phyloP scores from a whole-genome alignment of 2,329 filamentous ascomycete genomes.

The Didymella arachidicola region DNA sequence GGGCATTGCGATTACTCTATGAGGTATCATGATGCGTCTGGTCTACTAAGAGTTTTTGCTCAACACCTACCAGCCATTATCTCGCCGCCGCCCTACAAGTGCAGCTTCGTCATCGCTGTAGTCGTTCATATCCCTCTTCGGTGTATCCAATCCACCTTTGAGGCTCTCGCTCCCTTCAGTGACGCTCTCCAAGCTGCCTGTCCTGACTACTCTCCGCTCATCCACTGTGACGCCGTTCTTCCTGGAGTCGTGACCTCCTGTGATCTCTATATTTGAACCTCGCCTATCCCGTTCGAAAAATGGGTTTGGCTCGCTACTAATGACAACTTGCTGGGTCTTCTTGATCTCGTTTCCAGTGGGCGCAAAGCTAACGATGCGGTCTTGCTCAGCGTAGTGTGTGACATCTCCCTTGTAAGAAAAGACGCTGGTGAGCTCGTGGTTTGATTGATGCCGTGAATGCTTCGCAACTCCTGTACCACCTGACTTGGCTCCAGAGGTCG shows the following conservation, averaged over 20 bases:
- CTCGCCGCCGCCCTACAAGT: conserved; percentile 26
- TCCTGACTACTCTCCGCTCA: conserved; percentile 19
- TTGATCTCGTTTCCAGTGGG: conserved; percentile 43
- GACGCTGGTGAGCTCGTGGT: conserved; percentile 39
- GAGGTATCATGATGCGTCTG: not conserved
- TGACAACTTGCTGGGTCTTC: conserved; percentile 38
- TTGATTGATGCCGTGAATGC: conserved; percentile 23
- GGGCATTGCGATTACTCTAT: not conserved
- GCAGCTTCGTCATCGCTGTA: conserved; percentile 39
- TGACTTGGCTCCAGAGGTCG: conserved; percentile 26
- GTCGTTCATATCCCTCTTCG: conserved; percentile 25
- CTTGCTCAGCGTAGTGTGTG: conserved; percentile 11
- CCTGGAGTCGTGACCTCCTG: conserved; percentile 14
- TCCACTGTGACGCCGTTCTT: conserved; percentile 22
- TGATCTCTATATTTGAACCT: conserved; percentile 23
- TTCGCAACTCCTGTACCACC: conserved; percentile 6
- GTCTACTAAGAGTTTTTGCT: not conserved
- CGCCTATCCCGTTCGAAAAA: conserved; percentile 20
- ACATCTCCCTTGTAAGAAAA: conserved; percentile 29
- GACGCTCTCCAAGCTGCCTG: conserved; percentile 35
- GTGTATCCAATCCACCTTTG: conserved; percentile 26
- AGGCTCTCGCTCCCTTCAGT: conserved; percentile 36
- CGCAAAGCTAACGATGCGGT: conserved; percentile 31
- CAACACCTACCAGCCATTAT: conserved; percentile 10
- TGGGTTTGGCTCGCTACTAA: conserved; percentile 37